A percentile compares a stretch with the other conserved stretches of the same genome.
These are phyloP conservation scores for Annulohypoxylon stygium DNA, from an alignment of 495 filamentous ascomycete species.

Conservation along the genomic window DNA sequence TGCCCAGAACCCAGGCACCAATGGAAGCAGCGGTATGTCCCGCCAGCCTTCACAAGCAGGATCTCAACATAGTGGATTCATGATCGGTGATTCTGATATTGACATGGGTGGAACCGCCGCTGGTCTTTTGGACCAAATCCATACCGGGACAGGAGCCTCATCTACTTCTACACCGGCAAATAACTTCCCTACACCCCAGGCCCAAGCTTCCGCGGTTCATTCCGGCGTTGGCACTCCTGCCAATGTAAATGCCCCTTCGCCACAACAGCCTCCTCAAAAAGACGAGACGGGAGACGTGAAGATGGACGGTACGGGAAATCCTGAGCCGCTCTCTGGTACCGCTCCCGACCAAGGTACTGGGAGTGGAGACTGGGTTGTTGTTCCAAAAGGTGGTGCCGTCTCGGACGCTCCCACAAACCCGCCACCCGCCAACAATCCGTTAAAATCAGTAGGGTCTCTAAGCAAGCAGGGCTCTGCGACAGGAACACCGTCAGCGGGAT, in stretches of 20 bases:
- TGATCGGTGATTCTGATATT: conserved; percentile 70
- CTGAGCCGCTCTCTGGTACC: conserved; percentile 38
- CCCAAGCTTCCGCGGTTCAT: conserved; percentile 55
- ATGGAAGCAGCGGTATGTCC: conserved; percentile 52
- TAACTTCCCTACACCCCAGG: conserved; percentile 61
- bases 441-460: conserved; percentile 31
- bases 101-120: conserved; percentile 74
- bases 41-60: conserved; percentile 62
- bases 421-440: conserved; percentile 21
- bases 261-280: conserved; percentile 43
- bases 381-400: conserved; percentile 61
- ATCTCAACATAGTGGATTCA: conserved; percentile 64
- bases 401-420: conserved; percentile 45
- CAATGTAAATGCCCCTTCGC: conserved; percentile 55
- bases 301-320: conserved; percentile 54
- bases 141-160: conserved; percentile 66
- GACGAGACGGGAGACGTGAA: conserved; percentile 48
- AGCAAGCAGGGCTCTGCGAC: conserved; percentile 58
- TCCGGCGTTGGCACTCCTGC: conserved; percentile 65
- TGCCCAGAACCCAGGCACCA: conserved; percentile 36
- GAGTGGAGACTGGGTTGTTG: conserved; percentile 67
- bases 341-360: conserved; percentile 59
- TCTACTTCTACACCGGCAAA: conserved; percentile 64
- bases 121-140: conserved; percentile 74
- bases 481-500: conserved; percentile 56